A percentile compares a stretch with the other conserved stretches of the same genome.
Conservation (phyloP, 2,329 filamentous ascomycete genomes). For the Neoscytalidium dimidiatum region DNA sequence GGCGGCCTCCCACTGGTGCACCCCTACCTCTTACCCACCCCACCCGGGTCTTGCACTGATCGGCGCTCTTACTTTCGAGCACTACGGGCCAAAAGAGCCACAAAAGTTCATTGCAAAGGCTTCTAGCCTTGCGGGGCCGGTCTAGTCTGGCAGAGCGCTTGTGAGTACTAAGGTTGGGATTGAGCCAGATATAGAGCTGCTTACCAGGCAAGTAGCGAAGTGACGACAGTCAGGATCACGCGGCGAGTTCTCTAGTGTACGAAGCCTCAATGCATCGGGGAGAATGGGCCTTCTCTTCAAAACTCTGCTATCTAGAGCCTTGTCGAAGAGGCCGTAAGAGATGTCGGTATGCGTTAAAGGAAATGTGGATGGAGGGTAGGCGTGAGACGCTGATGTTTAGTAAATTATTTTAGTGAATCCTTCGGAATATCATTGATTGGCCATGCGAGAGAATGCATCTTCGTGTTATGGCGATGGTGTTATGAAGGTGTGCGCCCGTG, state of each 20-base stretch:
- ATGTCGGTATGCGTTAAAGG: not conserved
- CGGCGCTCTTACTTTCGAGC: not conserved
- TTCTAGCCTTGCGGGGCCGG: not conserved
- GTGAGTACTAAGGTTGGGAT: not conserved
- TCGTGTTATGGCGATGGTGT: not conserved
- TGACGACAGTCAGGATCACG: not conserved
- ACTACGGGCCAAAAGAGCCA: not conserved
- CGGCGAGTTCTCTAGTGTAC: not conserved
- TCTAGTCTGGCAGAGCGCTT: not conserved
- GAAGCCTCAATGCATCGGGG: not conserved
- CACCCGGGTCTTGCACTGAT: not conserved
- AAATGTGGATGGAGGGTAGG: not conserved
- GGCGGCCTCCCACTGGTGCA: slow-evolving; percentile 16
- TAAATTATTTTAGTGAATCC: not conserved
- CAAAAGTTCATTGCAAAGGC: not conserved
- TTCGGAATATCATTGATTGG: too few species aligned
- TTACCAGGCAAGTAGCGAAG: not conserved
- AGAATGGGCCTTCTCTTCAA: not conserved
- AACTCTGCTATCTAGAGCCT: not conserved
- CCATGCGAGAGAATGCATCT: too few species aligned
- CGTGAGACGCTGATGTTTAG: not conserved
- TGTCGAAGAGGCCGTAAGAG: not conserved
- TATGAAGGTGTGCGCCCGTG: not conserved
- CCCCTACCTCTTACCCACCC: slow-evolving; percentile 8
- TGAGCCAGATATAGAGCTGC: not conserved